Evolutionary conservation across 352 stramenopile species (phyloP).

Genomic region (Phytophthora colocasiae): DNA sequence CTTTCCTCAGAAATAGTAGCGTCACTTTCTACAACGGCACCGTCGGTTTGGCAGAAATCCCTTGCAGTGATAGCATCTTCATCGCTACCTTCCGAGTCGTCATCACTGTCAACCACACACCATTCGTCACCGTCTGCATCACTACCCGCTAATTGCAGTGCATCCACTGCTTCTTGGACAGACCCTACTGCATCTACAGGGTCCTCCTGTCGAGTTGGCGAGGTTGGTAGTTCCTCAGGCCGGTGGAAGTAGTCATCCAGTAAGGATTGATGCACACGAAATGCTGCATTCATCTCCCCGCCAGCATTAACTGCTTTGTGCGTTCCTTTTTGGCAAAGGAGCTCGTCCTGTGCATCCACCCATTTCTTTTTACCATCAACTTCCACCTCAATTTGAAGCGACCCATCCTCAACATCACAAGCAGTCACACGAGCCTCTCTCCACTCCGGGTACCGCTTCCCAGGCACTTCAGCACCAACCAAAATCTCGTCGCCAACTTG

Average conservation of each 20-base stretch:
- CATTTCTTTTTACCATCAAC: conserved; percentile 59
- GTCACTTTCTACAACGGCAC: conserved; percentile 3
- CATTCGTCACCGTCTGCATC: conserved; percentile 35
- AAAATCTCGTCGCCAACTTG: conserved; percentile 60
- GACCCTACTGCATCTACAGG: conserved; percentile 15
- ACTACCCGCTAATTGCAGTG: conserved; percentile 18
- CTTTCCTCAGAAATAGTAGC: conserved; percentile 3
- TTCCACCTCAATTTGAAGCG: conserved; percentile 54
- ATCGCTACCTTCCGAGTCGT: neutral
- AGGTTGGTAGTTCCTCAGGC: conserved; percentile 6
- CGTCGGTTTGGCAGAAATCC: conserved; percentile 1
- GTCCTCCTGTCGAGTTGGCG: neutral
- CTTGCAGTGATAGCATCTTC: neutral
- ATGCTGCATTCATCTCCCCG: conserved; percentile 8
- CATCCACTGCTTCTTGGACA: conserved; percentile 4
- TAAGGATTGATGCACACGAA: conserved; percentile 9
- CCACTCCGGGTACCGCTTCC: conserved; percentile 68
- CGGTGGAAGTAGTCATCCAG: conserved; percentile 29
- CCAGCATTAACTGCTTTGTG: conserved; percentile 62
- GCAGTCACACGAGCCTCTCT: conserved; percentile 50
- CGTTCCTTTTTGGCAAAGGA: conserved; percentile 65
- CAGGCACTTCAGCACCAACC: conserved; percentile 47
- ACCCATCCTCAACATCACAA: conserved; percentile 28
- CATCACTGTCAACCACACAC: conserved; percentile 31
- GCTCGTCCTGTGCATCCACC: conserved; percentile 69